Conservation (phyloP, 23 red algal genomes). For the Gracilaria vermiculophylla region DNA sequence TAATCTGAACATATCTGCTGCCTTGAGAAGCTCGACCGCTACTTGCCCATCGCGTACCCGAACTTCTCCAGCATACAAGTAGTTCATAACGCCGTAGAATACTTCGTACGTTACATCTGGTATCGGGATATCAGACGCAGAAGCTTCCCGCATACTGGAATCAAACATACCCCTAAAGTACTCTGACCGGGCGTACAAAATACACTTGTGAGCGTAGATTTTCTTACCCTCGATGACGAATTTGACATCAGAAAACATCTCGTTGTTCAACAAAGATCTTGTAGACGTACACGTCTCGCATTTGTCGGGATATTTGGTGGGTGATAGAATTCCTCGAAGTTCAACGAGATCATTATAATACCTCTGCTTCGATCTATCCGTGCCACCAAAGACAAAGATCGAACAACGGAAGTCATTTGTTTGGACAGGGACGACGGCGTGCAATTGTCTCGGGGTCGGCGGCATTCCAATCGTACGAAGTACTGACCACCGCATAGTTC, state of each 20-base stretch:
- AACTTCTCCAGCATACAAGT: constrained; percentile 78
- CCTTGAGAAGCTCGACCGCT: constrained; percentile 74
- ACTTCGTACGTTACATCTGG: constrained; percentile 76
- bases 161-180: constrained; percentile 94
- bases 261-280: constrained; percentile 35
- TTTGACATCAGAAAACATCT: constrained; percentile 79
- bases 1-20: constrained; percentile 86
- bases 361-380: constrained; percentile 75
- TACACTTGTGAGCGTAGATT: constrained; percentile 79
- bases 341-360: constrained; percentile 85
- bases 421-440: constrained; percentile 55
- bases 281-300: constrained; percentile 56
- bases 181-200: constrained; percentile 75
- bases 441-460: constrained; percentile 80
- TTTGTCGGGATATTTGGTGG: not conserved
- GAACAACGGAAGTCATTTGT: constrained; percentile 29
- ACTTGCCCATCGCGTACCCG: constrained; percentile 38
- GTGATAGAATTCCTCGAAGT: constrained; percentile 60
- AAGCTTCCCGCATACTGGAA: constrained; percentile 79
- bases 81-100: constrained; percentile 76
- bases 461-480: constrained; percentile 45
- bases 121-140: constrained; percentile 65
- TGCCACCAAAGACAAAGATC: constrained; percentile 87
- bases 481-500: constrained; percentile 65
- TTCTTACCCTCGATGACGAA: constrained; percentile 74